These are phyloP conservation scores for Aspergillus haitiensis DNA, from an alignment of 495 filamentous ascomycete species.

Conservation along the genomic window DNA sequence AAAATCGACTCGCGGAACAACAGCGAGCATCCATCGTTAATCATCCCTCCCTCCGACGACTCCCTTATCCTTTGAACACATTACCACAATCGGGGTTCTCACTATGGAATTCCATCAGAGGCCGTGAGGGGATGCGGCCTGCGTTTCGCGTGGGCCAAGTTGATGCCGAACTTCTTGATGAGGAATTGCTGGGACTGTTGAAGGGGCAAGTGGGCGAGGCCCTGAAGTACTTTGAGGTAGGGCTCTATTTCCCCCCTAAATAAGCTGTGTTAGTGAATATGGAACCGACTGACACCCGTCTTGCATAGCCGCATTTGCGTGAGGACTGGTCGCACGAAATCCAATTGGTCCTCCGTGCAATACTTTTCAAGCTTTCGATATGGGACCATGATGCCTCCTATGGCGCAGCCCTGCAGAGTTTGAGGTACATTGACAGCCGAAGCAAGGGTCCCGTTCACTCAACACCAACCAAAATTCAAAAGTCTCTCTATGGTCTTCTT, in stretches of 20 bases:
- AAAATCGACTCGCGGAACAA: conserved; percentile 55
- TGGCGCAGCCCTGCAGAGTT: conserved; percentile 86
- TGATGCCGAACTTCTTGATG: conserved; percentile 92
- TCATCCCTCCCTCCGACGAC: conserved; percentile 48
- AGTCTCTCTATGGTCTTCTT: conserved; percentile 76
- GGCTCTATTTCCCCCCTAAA: conserved; percentile 32
- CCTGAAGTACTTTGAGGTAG: conserved; percentile 75
- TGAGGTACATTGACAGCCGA: conserved; percentile 85
- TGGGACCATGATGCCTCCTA: conserved; percentile 97
- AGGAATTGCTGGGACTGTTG: conserved; percentile 84
- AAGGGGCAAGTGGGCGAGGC: conserved; percentile 86
- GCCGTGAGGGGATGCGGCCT: conserved; percentile 76
- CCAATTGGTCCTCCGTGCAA: conserved; percentile 67
- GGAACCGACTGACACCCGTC: background rate
- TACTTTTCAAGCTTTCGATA: conserved; percentile 90
- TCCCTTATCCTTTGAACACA: conserved; percentile 65
- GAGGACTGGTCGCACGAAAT: conserved; percentile 91
- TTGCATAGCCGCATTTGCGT: conserved; percentile 54
- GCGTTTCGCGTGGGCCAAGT: conserved; percentile 95
- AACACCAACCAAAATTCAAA: conserved; percentile 73
- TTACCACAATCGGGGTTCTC: conserved; percentile 57
- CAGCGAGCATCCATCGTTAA: conserved; percentile 59
- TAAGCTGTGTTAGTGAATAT: background rate
- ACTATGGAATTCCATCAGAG: conserved; percentile 69
- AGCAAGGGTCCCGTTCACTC: conserved; percentile 58